Conservation (phyloP, 2,329 filamentous ascomycete genomes). For the Lomentospora prolificans region DNA sequence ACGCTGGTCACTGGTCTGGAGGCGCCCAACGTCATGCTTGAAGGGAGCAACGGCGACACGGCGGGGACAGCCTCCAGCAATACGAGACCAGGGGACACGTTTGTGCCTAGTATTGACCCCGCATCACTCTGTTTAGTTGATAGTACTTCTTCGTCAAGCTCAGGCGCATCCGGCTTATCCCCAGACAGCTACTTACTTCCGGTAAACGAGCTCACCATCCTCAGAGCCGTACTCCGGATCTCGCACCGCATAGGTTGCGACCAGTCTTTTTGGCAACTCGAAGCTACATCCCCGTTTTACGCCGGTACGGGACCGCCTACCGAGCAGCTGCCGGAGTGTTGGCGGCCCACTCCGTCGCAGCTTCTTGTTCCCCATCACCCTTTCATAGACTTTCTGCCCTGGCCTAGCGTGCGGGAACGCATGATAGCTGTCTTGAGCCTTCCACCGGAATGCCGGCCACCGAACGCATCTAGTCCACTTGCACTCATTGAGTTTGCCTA, state of each 20-base stretch:
- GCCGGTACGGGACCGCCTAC: conserved; percentile 11
- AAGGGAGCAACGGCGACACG: background rate
- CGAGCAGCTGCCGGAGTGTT: conserved; percentile 32
- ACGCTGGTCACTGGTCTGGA: background rate
- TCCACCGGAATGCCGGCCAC: conserved; percentile 36
- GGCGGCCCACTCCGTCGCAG: conserved; percentile 42
- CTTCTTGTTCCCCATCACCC: conserved; percentile 44
- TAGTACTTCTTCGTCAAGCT: conserved; percentile 12
- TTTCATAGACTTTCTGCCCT: conserved; percentile 46
- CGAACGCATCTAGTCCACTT: conserved; percentile 32
- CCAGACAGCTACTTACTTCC: conserved; percentile 38
- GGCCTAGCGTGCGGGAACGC: conserved; percentile 43
- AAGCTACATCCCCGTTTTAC: conserved; percentile 36
- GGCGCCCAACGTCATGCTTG: background rate
- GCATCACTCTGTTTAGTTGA: background rate
- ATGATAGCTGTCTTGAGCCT: conserved; percentile 41
- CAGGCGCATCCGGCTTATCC: conserved; percentile 12
- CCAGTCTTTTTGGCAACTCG: conserved; percentile 33
- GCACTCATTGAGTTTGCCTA: conserved; percentile 43
- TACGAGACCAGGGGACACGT: background rate
- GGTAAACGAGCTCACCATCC: conserved; percentile 35
- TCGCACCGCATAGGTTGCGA: conserved; percentile 33
- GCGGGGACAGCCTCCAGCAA: background rate
- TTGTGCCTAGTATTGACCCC: background rate
- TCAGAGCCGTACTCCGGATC: conserved; percentile 37